Conservation (phyloP, 768 basidiomycete species). For the Russula emetica region DNA sequence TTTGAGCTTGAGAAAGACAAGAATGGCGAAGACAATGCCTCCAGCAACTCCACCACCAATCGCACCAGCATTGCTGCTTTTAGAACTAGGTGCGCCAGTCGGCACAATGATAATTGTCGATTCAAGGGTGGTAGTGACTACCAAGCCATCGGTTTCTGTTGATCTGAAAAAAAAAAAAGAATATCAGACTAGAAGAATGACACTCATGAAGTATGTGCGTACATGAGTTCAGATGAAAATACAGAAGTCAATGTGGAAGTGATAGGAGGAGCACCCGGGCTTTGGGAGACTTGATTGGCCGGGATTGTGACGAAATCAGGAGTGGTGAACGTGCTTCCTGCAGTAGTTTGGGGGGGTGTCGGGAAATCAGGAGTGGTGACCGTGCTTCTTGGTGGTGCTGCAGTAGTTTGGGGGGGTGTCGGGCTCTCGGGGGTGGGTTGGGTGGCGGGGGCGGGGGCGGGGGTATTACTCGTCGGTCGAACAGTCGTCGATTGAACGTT, state of each 20-base stretch:
- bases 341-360: no score
- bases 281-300: no score
- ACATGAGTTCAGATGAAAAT: constrained; percentile 10
- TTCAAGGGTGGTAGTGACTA: constrained; percentile 18
- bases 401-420: no score
- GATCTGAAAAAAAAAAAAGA: constrained; percentile 3
- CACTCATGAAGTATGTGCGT: background rate
- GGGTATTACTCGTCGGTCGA: no score
- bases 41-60: constrained; percentile 35
- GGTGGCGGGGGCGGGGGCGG: no score
- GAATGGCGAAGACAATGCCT: constrained; percentile 28
- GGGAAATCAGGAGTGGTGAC: no score
- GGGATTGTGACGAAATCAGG: background rate
- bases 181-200: background rate
- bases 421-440: no score
- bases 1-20: no score
- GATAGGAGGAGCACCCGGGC: background rate
- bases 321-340: no score
- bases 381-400: background rate
- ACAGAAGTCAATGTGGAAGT: constrained; percentile 13
- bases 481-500: no score
- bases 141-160: constrained; percentile 18
- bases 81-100: constrained; percentile 24
- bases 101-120: constrained; percentile 29
- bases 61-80: constrained; percentile 28